Conservation (phyloP, 192 early-diverging fungal species). For the Backusella tuberculispora region DNA sequence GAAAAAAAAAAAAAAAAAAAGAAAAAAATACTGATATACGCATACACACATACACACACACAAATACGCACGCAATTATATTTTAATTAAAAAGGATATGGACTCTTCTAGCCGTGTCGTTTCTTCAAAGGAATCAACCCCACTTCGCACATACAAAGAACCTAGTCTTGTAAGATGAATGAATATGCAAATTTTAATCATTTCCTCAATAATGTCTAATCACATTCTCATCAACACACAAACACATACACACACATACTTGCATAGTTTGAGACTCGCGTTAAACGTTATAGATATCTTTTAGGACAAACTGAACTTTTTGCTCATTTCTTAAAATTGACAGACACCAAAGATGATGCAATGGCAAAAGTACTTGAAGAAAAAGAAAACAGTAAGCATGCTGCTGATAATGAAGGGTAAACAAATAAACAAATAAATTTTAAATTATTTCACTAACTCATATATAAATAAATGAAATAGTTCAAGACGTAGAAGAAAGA, state of each 20-base stretch:
- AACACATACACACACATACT: background rate
- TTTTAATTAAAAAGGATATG: background rate
- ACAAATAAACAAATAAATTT: background rate
- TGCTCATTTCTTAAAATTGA: conserved; percentile 66
- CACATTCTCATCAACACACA: background rate
- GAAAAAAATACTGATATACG: too few relatives aligned
- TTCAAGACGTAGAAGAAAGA: conserved; percentile 87
- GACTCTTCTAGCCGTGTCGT: conserved; percentile 1
- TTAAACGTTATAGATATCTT: conserved; percentile 71
- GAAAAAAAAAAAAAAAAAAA: too few relatives aligned
- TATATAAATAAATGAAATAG: conserved; percentile 39
- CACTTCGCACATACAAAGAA: conserved; percentile 8
- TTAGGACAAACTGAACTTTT: conserved; percentile 67
- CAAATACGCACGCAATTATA: background rate
- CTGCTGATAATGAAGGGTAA: conserved; percentile 49
- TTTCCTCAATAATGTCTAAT: background rate
- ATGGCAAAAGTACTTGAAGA: conserved; percentile 54
- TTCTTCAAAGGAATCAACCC: conserved; percentile 22
- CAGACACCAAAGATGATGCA: conserved; percentile 58
- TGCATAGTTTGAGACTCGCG: conserved; percentile 56
- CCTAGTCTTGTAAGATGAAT: conserved; percentile 8
- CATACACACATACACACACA: background rate
- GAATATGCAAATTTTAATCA: background rate
- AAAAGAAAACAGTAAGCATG: conserved; percentile 36
- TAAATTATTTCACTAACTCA: too few relatives aligned